phyloP scores from a whole-genome alignment of 495 filamentous ascomycete species.

The Sphaerosporella brunnea region DNA sequence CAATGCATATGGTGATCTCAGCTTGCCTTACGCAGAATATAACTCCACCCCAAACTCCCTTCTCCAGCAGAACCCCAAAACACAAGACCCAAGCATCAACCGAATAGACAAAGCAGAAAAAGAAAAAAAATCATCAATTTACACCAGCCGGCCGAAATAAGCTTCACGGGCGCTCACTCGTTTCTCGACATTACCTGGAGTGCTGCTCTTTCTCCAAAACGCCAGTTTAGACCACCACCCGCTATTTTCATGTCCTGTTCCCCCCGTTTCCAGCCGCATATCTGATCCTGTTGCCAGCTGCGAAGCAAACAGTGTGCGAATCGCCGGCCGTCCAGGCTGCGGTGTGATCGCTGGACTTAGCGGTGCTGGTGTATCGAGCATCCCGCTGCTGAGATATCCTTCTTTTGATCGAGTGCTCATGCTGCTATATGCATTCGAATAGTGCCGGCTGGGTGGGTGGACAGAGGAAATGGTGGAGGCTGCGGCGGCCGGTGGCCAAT shows the following conservation, averaged over 20 bases:
- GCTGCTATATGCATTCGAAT: neutral
- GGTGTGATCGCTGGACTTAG: neutral
- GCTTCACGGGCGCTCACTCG: too few relatives aligned
- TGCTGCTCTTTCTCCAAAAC: constrained; percentile 17
- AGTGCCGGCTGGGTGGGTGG: neutral
- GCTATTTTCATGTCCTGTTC: constrained; percentile 11
- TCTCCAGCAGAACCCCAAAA: too few relatives aligned
- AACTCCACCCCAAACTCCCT: too few relatives aligned
- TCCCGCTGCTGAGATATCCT: neutral
- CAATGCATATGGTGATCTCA: too few relatives aligned
- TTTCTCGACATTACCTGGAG: too few relatives aligned
- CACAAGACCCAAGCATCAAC: too few relatives aligned
- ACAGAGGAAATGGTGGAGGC: constrained; percentile 2
- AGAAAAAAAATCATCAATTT: too few relatives aligned
- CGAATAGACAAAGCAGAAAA: too few relatives aligned
- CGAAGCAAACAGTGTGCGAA: constrained; percentile 4
- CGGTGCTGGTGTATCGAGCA: neutral
- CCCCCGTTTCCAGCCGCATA: constrained; percentile 22
- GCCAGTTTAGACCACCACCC: constrained; percentile 2
- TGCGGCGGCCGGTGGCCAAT: constrained; percentile 10
- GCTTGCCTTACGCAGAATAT: too few relatives aligned
- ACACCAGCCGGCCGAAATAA: too few relatives aligned
- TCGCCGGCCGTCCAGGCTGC: neutral
- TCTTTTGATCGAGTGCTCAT: neutral
- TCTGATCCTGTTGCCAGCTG: neutral